Percentiles rank a stretch among this genome's conserved stretches.
These are phyloP conservation scores for Nicotiana sylvestris DNA, from an alignment of 257 asterid species.

Conservation along the genomic window DNA sequence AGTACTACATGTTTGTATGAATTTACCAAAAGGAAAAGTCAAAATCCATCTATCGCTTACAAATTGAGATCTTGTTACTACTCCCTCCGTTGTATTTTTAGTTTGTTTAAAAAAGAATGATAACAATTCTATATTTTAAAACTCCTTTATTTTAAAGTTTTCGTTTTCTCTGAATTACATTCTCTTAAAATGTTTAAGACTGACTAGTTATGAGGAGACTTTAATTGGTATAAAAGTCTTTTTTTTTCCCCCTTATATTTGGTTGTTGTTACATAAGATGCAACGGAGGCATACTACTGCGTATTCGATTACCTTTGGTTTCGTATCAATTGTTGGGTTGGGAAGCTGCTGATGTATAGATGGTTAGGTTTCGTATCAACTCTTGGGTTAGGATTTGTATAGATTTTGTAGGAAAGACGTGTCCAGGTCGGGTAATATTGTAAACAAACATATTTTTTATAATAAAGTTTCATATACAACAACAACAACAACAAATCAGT, in stretches of 20 bases:
- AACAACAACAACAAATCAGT: no score
- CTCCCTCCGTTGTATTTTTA: neutral
- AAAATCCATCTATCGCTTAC: neutral
- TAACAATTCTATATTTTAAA: neutral
- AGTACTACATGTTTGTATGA: neutral
- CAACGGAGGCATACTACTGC: neutral
- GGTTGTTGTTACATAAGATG: neutral
- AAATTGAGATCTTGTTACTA: neutral
- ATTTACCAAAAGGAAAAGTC: neutral
- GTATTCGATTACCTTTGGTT: conserved; percentile 37
- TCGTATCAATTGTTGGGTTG: conserved; percentile 37
- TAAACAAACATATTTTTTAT: no score
- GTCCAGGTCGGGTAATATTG: no score
- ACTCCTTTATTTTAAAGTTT: neutral
- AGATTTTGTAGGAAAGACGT: no score
- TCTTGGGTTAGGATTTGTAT: no score
- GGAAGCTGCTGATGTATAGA: conserved; percentile 41
- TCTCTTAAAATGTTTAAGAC: neutral
- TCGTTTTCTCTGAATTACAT: neutral
- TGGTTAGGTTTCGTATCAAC: conserved; percentile 14
- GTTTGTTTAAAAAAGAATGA: neutral
- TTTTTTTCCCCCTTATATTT: neutral
- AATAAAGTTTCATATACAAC: no score
- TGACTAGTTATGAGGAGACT: neutral
- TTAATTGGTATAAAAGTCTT: neutral